These are phyloP conservation scores for Apostasia shenzhenica DNA, from an alignment of 106 monocot species.

Conservation along the genomic window DNA sequence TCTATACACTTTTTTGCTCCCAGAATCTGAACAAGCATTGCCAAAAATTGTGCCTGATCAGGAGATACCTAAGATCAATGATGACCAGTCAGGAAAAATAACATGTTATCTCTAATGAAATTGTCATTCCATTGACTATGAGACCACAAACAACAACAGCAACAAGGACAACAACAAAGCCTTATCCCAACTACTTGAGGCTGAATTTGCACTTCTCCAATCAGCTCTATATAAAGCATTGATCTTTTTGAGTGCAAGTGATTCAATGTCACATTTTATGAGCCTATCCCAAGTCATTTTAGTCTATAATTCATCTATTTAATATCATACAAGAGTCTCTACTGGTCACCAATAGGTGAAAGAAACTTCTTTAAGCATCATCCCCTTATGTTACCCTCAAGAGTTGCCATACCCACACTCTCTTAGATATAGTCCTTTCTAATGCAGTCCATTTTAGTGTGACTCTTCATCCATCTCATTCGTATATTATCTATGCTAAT, in stretches of 20 bases:
- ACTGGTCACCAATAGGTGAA: too few relatives aligned
- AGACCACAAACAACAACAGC: background rate
- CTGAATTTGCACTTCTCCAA: too few relatives aligned
- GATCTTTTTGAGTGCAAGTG: too few relatives aligned
- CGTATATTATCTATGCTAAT: background rate
- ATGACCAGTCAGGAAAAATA: constrained; percentile 1
- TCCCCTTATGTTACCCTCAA: too few relatives aligned
- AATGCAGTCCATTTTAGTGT: background rate
- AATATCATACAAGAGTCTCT: too few relatives aligned
- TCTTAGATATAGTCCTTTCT: too few relatives aligned
- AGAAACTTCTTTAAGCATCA: too few relatives aligned
- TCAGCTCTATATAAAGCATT: too few relatives aligned
- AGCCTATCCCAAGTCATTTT: too few relatives aligned
- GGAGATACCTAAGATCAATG: constrained; percentile 67
- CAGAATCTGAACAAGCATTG: constrained; percentile 89
- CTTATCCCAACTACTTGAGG: background rate
- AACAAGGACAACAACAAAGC: background rate
- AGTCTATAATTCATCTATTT: too few relatives aligned
- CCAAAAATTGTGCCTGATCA: constrained; percentile 83
- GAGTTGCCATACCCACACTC: too few relatives aligned
- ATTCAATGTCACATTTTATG: too few relatives aligned
- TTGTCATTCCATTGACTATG: background rate
- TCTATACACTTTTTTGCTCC: constrained; percentile 86
- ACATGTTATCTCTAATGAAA: background rate
- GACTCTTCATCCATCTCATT: background rate